Evolutionary conservation across 1,284 basidiomycete genomes (phyloP).

Genomic region (Ceratobasidium sp.): DNA sequence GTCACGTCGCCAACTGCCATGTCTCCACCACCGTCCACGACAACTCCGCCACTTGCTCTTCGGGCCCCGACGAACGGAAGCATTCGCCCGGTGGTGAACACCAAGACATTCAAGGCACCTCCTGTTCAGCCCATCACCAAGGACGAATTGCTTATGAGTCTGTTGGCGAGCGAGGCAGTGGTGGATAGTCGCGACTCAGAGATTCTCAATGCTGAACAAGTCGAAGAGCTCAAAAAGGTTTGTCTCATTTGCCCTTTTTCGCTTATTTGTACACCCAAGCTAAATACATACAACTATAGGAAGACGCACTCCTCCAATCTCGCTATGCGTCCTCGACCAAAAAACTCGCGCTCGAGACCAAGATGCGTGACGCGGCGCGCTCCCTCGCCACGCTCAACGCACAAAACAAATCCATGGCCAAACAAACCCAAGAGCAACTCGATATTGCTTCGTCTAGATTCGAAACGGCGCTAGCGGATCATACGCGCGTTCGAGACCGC

Average conservation of each 20-base stretch:
- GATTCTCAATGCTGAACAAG: slow-evolving; percentile 81
- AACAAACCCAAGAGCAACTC: slow-evolving; percentile 62
- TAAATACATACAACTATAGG: slow-evolving; percentile 54
- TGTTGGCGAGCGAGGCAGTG: slow-evolving; percentile 86
- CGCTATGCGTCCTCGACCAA: slow-evolving; percentile 67
- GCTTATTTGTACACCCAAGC: background rate
- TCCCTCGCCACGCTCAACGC: slow-evolving; percentile 65
- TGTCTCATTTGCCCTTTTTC: slow-evolving; percentile 45
- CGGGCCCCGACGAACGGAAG: background rate
- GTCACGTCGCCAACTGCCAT: background rate
- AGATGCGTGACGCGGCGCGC: slow-evolving; percentile 79
- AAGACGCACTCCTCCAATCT: slow-evolving; percentile 69
- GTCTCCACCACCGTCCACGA: background rate
- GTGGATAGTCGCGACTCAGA: slow-evolving; percentile 79
- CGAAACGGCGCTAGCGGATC: slow-evolving; percentile 69
- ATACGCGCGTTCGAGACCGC: slow-evolving; percentile 68
- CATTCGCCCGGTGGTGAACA: slow-evolving; percentile 13
- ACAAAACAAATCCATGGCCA: slow-evolving; percentile 62
- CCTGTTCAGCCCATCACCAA: slow-evolving; percentile 4
- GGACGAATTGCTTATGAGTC: slow-evolving; percentile 81
- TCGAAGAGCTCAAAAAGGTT: slow-evolving; percentile 91
- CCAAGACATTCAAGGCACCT: background rate
- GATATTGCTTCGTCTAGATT: slow-evolving; percentile 71
- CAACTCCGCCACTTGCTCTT: background rate
- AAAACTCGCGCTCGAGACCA: slow-evolving; percentile 76